Conservation (phyloP, 2,329 filamentous ascomycete genomes). For the Alternaria atra region DNA sequence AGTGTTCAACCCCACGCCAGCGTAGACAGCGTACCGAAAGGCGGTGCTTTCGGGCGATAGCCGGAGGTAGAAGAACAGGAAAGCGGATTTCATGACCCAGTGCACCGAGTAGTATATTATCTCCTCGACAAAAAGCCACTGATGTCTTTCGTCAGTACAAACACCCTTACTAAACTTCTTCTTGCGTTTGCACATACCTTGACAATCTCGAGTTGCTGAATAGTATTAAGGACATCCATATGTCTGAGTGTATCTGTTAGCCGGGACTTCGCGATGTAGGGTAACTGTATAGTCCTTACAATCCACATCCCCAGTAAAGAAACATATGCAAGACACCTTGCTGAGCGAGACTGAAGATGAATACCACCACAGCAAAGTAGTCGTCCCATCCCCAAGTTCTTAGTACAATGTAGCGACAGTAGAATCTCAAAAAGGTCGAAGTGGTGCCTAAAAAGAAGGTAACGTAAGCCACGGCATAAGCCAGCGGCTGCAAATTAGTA, state of each 20-base stretch:
- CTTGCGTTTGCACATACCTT: neutral
- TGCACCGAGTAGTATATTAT: constrained; percentile 45
- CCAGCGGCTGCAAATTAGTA: constrained; percentile 25
- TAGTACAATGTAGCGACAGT: constrained; percentile 25
- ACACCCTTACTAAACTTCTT: neutral
- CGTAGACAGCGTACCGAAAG: constrained; percentile 36
- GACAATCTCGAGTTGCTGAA: constrained; percentile 12
- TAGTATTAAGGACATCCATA: neutral
- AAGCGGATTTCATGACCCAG: constrained; percentile 45
- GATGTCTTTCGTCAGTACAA: neutral
- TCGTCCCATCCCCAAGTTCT: constrained; percentile 32
- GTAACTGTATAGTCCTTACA: constrained; percentile 17
- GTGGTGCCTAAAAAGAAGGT: constrained; percentile 26
- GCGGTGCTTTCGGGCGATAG: constrained; percentile 27
- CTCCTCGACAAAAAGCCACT: constrained; percentile 44
- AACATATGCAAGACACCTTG: constrained; percentile 35
- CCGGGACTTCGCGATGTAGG: neutral
- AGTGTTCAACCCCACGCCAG: constrained; percentile 37
- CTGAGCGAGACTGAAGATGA: constrained; percentile 25
- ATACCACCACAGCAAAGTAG: constrained; percentile 22
- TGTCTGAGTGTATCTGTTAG: neutral
- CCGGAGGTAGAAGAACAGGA: constrained; percentile 49
- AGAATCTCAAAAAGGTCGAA: constrained; percentile 28
- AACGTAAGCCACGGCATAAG: constrained; percentile 29
- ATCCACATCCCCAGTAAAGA: constrained; percentile 30